phyloP scores from a whole-genome alignment of 768 basidiomycete genomes.

The Leucogyrophana mollusca region DNA sequence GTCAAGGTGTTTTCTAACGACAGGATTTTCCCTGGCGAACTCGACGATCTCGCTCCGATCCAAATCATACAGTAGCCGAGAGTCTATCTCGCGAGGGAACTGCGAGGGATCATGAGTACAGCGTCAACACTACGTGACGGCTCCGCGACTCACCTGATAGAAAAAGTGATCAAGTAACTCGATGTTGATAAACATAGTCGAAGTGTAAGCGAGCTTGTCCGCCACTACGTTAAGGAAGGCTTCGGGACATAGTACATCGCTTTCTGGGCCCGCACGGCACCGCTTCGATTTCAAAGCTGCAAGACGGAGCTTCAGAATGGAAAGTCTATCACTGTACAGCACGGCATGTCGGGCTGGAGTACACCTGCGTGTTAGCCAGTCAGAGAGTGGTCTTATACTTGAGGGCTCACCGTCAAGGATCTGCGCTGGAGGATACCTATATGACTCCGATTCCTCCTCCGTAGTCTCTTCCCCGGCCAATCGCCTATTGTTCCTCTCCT shows the following conservation, averaged over 20 bases:
- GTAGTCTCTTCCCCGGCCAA: constrained; percentile 40
- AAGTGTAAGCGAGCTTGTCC: constrained; percentile 93
- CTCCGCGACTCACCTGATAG: constrained; percentile 70
- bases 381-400: constrained; percentile 8
- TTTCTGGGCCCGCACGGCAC: constrained; percentile 85
- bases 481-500: constrained; percentile 55
- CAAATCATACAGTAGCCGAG: constrained; percentile 88
- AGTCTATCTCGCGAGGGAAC: constrained; percentile 98
- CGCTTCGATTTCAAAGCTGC: constrained; percentile 86
- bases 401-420: constrained; percentile 78
- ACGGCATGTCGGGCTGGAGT: constrained; percentile 85
- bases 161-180: constrained; percentile 98
- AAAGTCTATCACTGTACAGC: constrained; percentile 78
- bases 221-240: constrained; percentile 96
- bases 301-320: constrained; percentile 82
- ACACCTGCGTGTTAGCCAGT: constrained; percentile 7
- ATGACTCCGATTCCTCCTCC: constrained; percentile 61
- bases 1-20: constrained; percentile 83
- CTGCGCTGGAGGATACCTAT: constrained; percentile 89
- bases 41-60: constrained; percentile 84
- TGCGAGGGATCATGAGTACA: constrained; percentile 28
- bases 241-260: constrained; percentile 90
- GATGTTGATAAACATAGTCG: constrained; percentile 98
- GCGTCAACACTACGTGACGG: not conserved
- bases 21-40: constrained; percentile 95